Base-by-base conservation (phyloP, 176 grass and related monocot species). In the Oryza rufipogon region DNA sequence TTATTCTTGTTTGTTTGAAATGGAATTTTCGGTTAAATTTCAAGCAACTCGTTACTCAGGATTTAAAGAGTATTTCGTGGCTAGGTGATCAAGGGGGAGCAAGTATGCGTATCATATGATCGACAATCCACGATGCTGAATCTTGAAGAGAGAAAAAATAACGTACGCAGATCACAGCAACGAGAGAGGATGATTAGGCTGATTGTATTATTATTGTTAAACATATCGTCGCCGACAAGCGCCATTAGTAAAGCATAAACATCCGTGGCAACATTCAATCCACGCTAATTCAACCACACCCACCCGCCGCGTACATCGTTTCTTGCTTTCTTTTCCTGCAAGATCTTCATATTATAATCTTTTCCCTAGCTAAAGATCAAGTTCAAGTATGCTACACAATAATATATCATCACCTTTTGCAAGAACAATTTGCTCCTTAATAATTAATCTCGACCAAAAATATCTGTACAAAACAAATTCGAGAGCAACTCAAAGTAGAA, bases 281-380 rank as follows among this genome's bases (percentile, higher is more conserved):
- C 56, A 73, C 47, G 88, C 66, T 30, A 56, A 69, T 79, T 75
- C 79, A 14, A 34, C 84, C 7, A n/a, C 61, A 83, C 74, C 84
- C 78, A 79, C 61, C 60, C 88, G 88, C 84, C 79, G 74, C 88
- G 73, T 86, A 26, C 88, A 79, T 41, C 54, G 2, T 71, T 89
- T 77, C 78, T 6, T 5, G 25, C 3, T 38, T 49, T 46, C 51
- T 22, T 82, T 86, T 68, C 20, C 26, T 2, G 3, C 14, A 4
- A 25, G 2, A 54, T 52, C 45, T 71, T 15, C 20, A 4, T 70
- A 5, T 0, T 28, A 10, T 25, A 30, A 14, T 23, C 5, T 17
- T 30, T 14, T 82, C 47, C 78, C 11, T 11, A 68, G 12, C 20
- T 25, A 5, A 73, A 46, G 66, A 82, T 82, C 11, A 58, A 52